Conservation (phyloP, 805 yeast species). For the Ogataea paraovalis region DNA sequence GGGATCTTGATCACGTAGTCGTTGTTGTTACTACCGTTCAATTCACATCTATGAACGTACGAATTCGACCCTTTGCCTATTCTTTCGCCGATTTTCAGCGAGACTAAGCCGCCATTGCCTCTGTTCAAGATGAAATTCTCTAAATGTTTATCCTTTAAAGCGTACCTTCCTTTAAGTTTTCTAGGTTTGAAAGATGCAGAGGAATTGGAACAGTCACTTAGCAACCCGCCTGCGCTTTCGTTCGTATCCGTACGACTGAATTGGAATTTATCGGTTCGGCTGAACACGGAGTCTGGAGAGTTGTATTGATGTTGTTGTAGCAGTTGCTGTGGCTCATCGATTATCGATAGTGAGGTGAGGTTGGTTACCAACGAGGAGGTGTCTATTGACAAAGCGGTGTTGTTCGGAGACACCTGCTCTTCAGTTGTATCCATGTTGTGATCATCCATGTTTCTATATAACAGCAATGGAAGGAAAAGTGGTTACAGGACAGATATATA, state of each 20-base stretch:
- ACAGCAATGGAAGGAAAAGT: too few relatives aligned
- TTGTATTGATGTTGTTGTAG: slow-evolving; percentile 4
- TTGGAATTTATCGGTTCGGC: background rate
- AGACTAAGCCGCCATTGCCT: slow-evolving; percentile 20
- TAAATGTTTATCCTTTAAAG: background rate
- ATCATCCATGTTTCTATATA: background rate
- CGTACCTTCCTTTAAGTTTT: background rate
- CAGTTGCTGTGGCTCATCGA: background rate
- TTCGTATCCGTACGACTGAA: background rate
- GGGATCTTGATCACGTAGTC: slow-evolving; percentile 30
- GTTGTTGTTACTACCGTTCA: slow-evolving; percentile 9
- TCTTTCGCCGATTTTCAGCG: slow-evolving; percentile 12
- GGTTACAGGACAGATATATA: too few relatives aligned
- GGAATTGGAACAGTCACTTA: background rate
- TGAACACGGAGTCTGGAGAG: slow-evolving; percentile 11
- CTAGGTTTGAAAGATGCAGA: background rate
- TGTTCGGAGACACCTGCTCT: background rate
- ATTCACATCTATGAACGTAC: slow-evolving; percentile 24
- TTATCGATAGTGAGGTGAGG: background rate
- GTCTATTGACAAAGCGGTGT: background rate
- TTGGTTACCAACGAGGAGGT: background rate
- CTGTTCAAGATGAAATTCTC: slow-evolving; percentile 5
- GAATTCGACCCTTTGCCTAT: slow-evolving; percentile 31
- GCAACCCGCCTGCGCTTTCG: background rate
- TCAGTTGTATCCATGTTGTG: background rate